Base-by-base conservation (phyloP, 2,329 filamentous ascomycete genomes). In the Pseudonectria foliicola region DNA sequence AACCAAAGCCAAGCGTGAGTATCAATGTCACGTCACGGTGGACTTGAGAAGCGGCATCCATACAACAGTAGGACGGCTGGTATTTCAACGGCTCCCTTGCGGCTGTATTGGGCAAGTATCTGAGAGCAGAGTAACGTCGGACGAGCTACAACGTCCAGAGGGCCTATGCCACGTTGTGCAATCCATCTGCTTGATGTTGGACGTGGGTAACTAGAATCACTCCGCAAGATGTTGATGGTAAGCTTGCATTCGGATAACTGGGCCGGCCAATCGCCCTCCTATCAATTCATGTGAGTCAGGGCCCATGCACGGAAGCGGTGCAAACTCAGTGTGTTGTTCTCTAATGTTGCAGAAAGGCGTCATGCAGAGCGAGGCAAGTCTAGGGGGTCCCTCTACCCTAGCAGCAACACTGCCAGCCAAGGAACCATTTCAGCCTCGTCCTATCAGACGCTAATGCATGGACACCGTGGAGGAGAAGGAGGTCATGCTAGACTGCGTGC, bases 211-310 rank as follows among this genome's bases (percentile, higher is more conserved):
- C 35, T 42, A 33, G 34, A 38, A 37, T 44, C 40, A 34, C 43
- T 35, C 42, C 42, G 29, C 50, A 37, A 43, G 36, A 33, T 15
- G 29, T 47, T 33, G 24, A 41, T 29, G 34, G 33, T 26, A 33
- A 43, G 18, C 8, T 8, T 21, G 18, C 18, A 21, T 8, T 21
- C 18, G 8, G 5, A 21, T 6, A 21, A 38, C 35, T 38, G 34
- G 25, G 29, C 27, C 35, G 31, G 30, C 33, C 36, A 38, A 37
- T 15, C 27, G 25, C 30, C 28, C 29, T 41, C 34, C 26, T 34
- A 33, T 39, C 34, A 31, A 54, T 57, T 59, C 56, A 59, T 59
- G 56, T 59, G 56, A 59, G 56, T 41, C 37, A 45, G 37, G 39
- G 48, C 42, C 37, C 40, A 59, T 59, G 56, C 54, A 59, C 43